These are phyloP conservation scores for Mortierella sp. DNA, from an alignment of 371 early-diverging fungal species.

Conservation along the genomic window DNA sequence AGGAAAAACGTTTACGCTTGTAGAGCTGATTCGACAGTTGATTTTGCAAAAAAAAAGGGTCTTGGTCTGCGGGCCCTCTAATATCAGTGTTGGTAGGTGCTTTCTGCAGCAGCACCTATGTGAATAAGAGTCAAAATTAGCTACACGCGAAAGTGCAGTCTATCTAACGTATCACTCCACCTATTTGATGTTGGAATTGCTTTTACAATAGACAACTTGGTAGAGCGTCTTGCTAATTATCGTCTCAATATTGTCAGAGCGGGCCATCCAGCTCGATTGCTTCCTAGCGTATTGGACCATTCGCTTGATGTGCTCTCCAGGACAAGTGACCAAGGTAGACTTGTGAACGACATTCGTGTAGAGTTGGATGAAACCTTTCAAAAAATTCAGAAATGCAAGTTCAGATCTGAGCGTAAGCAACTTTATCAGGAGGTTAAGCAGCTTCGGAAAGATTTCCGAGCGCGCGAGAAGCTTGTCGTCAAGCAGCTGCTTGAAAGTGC, in stretches of 20 bases:
- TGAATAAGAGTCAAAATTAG: background rate
- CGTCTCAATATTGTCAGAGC: slow-evolving; percentile 81
- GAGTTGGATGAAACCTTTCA: slow-evolving; percentile 84
- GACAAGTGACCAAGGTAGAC: slow-evolving; percentile 80
- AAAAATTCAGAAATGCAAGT: slow-evolving; percentile 73
- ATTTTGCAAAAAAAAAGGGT: slow-evolving; percentile 75
- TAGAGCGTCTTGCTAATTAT: slow-evolving; percentile 77
- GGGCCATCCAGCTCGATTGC: slow-evolving; percentile 90
- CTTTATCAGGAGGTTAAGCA: slow-evolving; percentile 78
- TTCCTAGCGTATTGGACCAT: slow-evolving; percentile 77
- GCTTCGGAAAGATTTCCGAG: slow-evolving; percentile 79
- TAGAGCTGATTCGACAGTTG: slow-evolving; percentile 89
- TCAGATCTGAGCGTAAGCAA: slow-evolving; percentile 73
- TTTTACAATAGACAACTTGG: slow-evolving; percentile 76
- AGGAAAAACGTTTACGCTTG: slow-evolving; percentile 94
- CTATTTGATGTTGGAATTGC: background rate
- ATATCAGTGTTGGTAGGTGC: slow-evolving; percentile 87
- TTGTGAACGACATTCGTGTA: slow-evolving; percentile 81
- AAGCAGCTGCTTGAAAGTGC: slow-evolving; percentile 72
- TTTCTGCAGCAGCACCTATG: background rate
- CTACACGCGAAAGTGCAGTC: background rate
- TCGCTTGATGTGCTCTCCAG: slow-evolving; percentile 79
- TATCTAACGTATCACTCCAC: background rate
- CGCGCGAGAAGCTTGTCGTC: slow-evolving; percentile 80
- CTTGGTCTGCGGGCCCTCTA: slow-evolving; percentile 95